phyloP scores from a whole-genome alignment of 495 filamentous ascomycete species.

The Aspergillus carlsbadensis region DNA sequence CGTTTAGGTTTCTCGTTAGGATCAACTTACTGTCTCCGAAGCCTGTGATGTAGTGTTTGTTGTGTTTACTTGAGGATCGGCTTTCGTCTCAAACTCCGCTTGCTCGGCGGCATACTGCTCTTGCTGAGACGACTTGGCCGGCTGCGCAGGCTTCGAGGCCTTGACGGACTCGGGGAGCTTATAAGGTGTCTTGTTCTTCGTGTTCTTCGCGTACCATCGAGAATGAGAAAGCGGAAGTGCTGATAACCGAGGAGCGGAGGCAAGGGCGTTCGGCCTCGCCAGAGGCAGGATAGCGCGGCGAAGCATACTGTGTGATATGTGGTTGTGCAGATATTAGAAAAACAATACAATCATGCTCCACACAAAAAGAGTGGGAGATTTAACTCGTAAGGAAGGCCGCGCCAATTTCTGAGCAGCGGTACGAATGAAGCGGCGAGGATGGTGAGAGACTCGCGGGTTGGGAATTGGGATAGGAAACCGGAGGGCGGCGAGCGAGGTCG shows the following conservation, averaged over 20 bases:
- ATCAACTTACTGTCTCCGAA: conserved; percentile 27
- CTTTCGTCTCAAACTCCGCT: conserved; percentile 43
- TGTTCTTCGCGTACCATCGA: conserved; percentile 48
- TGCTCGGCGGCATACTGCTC: conserved; percentile 41
- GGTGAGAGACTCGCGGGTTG: background rate
- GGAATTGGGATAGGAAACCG: background rate
- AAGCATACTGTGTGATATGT: conserved; percentile 38
- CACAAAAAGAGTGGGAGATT: conserved; percentile 1
- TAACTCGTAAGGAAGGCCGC: background rate
- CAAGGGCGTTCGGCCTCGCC: conserved; percentile 42
- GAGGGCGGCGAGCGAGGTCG: background rate
- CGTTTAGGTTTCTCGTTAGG: background rate
- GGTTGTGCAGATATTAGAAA: conserved; percentile 4
- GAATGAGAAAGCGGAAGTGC: conserved; percentile 34
- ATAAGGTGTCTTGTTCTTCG: conserved; percentile 46
- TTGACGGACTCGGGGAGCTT: conserved; percentile 41
- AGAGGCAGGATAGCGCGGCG: conserved; percentile 47
- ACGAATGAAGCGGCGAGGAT: background rate
- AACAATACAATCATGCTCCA: conserved; percentile 33
- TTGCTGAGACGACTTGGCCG: conserved; percentile 25
- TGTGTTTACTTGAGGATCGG: conserved; percentile 37
- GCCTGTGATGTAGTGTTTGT: conserved; percentile 32
- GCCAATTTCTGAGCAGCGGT: background rate
- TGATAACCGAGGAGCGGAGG: conserved; percentile 37
- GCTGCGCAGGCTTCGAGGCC: conserved; percentile 25